phyloP scores from a whole-genome alignment of 1,284 basidiomycete genomes.

The Moniliella sp. region DNA sequence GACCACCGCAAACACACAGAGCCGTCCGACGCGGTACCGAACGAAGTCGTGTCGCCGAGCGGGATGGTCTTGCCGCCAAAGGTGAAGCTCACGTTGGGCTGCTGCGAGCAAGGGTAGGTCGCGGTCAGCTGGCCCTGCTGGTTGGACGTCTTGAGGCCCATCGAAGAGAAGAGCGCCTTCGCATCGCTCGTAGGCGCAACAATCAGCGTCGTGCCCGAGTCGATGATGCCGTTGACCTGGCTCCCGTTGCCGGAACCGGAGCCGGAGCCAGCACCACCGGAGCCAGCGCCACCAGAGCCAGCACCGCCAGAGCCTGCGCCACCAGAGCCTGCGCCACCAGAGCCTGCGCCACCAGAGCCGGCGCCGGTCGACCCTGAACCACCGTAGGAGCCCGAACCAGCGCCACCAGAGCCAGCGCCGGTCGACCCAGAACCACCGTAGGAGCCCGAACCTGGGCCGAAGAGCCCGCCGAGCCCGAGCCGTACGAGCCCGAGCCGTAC shows the following conservation, averaged over 20 bases:
- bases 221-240: not conserved
- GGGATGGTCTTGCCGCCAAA: not conserved
- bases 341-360: too few species aligned
- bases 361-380: too few species aligned
- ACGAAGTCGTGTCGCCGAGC: not conserved
- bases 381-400: too few species aligned
- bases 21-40: not conserved
- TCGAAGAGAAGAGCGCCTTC: not conserved
- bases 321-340: too few species aligned
- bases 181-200: constrained; percentile 1
- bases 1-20: not conserved
- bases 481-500: too few species aligned
- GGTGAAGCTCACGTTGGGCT: constrained; percentile 1
- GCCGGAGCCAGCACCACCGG: too few species aligned
- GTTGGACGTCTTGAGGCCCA: constrained; percentile 35
- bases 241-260: constrained; percentile 10
- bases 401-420: too few species aligned
- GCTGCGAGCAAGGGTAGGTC: constrained; percentile 1
- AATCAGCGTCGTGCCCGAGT: constrained; percentile 1
- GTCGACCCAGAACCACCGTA: too few species aligned
- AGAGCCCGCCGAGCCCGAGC: too few species aligned
- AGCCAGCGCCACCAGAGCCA: too few species aligned
- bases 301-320: too few species aligned
- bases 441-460: too few species aligned
- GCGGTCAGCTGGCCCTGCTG: constrained; percentile 17